Percentiles rank a stretch among this genome's conserved stretches.
These are phyloP conservation scores for Hyparrhenia diplandra DNA, from an alignment of 176 grass and related monocot genomes.

Conservation along the genomic window DNA sequence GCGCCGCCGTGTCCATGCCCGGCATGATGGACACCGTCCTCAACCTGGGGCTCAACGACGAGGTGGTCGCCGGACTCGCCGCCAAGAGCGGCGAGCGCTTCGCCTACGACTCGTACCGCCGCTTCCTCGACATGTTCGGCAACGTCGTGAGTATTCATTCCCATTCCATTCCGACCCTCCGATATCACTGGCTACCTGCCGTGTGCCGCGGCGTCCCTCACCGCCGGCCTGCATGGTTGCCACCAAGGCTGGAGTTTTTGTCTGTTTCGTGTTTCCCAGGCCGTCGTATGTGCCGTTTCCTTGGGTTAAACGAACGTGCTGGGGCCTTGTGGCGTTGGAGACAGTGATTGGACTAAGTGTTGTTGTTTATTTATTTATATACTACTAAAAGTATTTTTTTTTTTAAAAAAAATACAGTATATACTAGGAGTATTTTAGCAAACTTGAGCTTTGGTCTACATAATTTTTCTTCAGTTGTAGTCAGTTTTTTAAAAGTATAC, in stretches of 20 bases:
- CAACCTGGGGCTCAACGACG: constrained; percentile 94
- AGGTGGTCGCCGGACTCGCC: constrained; percentile 67
- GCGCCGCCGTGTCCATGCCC: constrained; percentile 96
- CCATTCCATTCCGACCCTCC: no score
- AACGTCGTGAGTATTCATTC: constrained; percentile 75
- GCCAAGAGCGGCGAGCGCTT: constrained; percentile 92
- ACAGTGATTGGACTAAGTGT: not conserved
- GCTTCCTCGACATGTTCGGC: constrained; percentile 99
- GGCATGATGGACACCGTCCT: constrained; percentile 99
- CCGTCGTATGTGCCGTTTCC: not conserved
- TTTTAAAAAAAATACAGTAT: no score
- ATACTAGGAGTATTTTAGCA: not conserved
- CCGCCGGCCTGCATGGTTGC: not conserved
- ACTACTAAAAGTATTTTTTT: no score
- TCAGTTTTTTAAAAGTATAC: not conserved
- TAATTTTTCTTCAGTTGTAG: not conserved
- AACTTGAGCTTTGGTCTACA: not conserved
- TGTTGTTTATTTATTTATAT: not conserved
- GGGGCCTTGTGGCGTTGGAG: not conserved
- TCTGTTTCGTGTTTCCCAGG: no score
- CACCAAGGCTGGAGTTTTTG: not conserved
- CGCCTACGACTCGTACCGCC: constrained; percentile 92
- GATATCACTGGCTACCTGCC: no score
- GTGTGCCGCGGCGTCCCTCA: not conserved
- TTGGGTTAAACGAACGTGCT: not conserved